A percentile compares a stretch with the other conserved stretches of the same genome.
phyloP scores from a whole-genome alignment of 371 early-diverging fungal species.

The Amoeboaphelidium occidentale region DNA sequence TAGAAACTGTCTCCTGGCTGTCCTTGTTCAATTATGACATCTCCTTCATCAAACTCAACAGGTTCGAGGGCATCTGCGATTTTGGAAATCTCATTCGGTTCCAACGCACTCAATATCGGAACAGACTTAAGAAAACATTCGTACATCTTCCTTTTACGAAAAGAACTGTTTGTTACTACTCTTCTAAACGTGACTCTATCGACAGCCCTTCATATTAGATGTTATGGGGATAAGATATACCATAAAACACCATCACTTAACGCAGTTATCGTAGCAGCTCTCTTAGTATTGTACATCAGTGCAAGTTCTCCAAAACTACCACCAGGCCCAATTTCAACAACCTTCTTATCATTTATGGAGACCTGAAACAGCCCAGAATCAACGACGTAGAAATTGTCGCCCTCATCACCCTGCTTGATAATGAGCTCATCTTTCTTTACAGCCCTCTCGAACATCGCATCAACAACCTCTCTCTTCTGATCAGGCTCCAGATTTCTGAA shows the following conservation, averaged over 20 bases:
- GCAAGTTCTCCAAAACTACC: conserved; percentile 15
- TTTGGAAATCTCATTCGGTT: neutral
- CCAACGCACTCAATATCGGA: neutral
- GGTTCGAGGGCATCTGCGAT: conserved; percentile 1
- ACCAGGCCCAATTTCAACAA: neutral
- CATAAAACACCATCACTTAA: neutral
- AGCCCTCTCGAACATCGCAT: neutral
- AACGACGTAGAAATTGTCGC: conserved; percentile 13
- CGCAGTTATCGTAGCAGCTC: conserved; percentile 13
- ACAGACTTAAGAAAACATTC: conserved; percentile 1
- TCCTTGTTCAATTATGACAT: conserved; percentile 1
- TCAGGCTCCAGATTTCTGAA: conserved; percentile 1
- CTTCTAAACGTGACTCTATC: conserved; percentile 2
- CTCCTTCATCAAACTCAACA: neutral
- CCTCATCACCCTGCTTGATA: conserved; percentile 11
- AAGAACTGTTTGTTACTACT: neutral
- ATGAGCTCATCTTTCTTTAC: conserved; percentile 4
- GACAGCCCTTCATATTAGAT: conserved; percentile 10
- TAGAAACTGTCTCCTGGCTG: conserved; percentile 1
- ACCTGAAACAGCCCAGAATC: conserved; percentile 13
- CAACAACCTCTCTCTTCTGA: neutral
- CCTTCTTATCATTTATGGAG: conserved; percentile 3
- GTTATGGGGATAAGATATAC: conserved; percentile 3
- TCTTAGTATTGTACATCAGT: conserved; percentile 14
- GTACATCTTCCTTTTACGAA: neutral